phyloP scores from a whole-genome alignment of 1,284 basidiomycete genomes.

The Gomphus sp. region DNA sequence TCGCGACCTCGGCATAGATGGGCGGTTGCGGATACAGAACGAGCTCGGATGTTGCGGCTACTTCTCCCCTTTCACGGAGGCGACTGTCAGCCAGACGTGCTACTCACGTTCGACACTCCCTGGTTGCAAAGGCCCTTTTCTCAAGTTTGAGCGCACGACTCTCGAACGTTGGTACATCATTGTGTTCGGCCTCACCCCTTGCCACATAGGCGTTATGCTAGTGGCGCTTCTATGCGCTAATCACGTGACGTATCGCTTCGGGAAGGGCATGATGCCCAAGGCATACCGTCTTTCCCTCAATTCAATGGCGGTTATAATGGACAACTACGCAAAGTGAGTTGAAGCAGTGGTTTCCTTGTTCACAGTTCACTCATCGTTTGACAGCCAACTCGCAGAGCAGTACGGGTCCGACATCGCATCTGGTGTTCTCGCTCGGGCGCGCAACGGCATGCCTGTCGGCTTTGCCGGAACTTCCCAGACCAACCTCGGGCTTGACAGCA shows the following conservation, averaged over 20 bases:
- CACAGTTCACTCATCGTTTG: not conserved
- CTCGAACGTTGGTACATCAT: conserved; percentile 48
- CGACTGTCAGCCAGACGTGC: conserved; percentile 53
- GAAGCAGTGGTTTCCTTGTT: no score
- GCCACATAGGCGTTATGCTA: conserved; percentile 47
- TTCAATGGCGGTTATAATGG: conserved; percentile 65
- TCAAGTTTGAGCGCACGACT: conserved; percentile 42
- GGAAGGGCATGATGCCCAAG: conserved; percentile 71
- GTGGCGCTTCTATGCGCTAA: conserved; percentile 54
- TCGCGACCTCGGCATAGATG: conserved; percentile 38
- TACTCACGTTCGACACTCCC: conserved; percentile 52
- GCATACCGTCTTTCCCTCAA: conserved; percentile 55
- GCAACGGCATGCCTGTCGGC: not conserved
- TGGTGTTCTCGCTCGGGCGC: conserved; percentile 24
- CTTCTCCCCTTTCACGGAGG: conserved; percentile 60
- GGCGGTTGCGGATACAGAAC: conserved; percentile 54
- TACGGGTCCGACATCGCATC: conserved; percentile 37
- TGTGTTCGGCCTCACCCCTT: conserved; percentile 47
- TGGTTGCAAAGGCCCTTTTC: conserved; percentile 53
- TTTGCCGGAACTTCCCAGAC: not conserved
- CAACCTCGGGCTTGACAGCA: not conserved
- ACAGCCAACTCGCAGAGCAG: conserved; percentile 41
- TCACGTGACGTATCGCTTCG: conserved; percentile 68
- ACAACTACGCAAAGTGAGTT: conserved; percentile 55
- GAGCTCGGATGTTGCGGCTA: conserved; percentile 62